Evolutionary conservation across 2,329 filamentous ascomycete species (phyloP), one percentile per base, ranked within the genome.

Genomic region (Mollisia scopiformis): DNA sequence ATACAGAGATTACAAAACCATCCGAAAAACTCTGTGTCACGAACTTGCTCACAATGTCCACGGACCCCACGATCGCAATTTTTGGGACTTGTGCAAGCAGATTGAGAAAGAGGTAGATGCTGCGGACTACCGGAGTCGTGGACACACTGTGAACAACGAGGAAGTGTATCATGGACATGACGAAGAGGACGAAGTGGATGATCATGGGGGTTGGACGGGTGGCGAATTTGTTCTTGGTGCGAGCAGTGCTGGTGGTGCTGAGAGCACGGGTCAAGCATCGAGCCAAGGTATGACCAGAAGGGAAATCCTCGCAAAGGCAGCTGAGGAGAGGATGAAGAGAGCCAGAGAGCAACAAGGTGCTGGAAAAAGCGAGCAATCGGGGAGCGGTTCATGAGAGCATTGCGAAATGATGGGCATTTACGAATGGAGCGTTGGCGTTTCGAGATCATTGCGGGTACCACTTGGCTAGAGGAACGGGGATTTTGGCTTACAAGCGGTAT

Each of bases 41-140:
- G 95, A 99, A 79, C 81, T 99, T 19, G 89, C 93, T 66, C 95
- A 99, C 76, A 97, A 97, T 70, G 91, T 97, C 10, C 89, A 90
- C 77, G 82, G 90, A 0, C 86, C 90, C 0, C 95, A 99, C 75
- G 93, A 98, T 75, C 81, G 86, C 19, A 79, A 90, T 50, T 99
- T 99, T 72, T 98, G 95, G 94, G 85, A 92, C 56, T 75, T 99
- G 69, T 97, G 91, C 67, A 88, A 88, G 68, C 84, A 89, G 79
- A 96, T 97, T 71, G 93, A 98, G 80, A 82, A 83, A 54, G 94
- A 97, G 79, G 94, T 97, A 2, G 88, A 90, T 59, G 80, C 79
- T 52, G 90, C 85, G 16, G 93, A 97, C 78, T 96, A 91, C 88
- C 88, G 82, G 71, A 82, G 82, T 25, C 87, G 88, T 0, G 93